These are phyloP conservation scores for Colletotrichum phormii DNA, from an alignment of 2,329 filamentous ascomycete genomes.

Conservation along the genomic window DNA sequence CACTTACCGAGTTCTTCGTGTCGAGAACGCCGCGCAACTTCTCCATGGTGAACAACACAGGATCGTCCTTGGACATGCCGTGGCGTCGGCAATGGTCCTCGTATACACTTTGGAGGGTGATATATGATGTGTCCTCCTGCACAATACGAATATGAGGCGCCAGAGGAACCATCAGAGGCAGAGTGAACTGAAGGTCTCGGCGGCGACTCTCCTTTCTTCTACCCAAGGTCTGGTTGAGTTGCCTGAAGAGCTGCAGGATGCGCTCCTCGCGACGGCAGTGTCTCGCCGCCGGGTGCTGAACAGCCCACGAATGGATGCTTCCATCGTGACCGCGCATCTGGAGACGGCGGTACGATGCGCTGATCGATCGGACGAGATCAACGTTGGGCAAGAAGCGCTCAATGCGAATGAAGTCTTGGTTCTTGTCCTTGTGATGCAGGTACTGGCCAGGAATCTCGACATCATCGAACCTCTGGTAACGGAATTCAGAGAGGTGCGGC, in stretches of 20 bases:
- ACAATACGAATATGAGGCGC: conserved; percentile 95
- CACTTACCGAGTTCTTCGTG: conserved; percentile 69
- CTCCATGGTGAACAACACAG: conserved; percentile 94
- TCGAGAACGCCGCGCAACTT: conserved; percentile 85
- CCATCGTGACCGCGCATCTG: conserved; percentile 98
- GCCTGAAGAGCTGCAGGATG: conserved; percentile 95
- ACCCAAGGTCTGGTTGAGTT: conserved; percentile 91
- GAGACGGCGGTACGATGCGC: conserved; percentile 89
- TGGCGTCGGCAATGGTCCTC: conserved; percentile 94
- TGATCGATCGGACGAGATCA: conserved; percentile 90
- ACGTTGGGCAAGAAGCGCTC: conserved; percentile 97
- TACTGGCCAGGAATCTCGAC: conserved; percentile 99
- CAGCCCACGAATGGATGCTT: conserved; percentile 94
- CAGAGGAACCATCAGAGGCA: conserved; percentile 94
- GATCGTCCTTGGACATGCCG: conserved; percentile 92
- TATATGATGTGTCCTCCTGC: conserved; percentile 93
- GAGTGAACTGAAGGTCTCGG: conserved; percentile 93
- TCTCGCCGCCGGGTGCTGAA: conserved; percentile 93
- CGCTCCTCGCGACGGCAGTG: conserved; percentile 95
- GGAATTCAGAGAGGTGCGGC: conserved; percentile 93
- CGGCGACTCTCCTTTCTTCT: conserved; percentile 96
- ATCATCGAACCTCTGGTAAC: conserved; percentile 98
- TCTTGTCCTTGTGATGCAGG: conserved; percentile 97
- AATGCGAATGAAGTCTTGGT: conserved; percentile 97
- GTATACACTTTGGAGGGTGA: conserved; percentile 93